These are phyloP conservation scores for Curvularia lunata DNA, from an alignment of 2,329 filamentous ascomycete genomes.

Conservation along the genomic window DNA sequence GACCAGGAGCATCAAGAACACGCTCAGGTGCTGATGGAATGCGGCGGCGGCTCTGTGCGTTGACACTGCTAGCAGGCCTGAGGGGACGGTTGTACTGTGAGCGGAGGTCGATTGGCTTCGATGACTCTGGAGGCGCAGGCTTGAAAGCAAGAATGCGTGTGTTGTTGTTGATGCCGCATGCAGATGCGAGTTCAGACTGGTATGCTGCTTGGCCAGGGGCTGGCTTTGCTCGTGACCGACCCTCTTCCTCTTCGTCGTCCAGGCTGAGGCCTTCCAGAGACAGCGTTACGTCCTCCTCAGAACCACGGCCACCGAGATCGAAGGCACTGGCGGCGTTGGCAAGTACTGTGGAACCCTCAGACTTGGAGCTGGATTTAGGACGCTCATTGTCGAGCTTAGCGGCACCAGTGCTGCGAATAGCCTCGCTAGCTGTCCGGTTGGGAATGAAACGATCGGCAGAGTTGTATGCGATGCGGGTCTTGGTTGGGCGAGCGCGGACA, in stretches of 20 bases:
- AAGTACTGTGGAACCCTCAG: conserved; percentile 76
- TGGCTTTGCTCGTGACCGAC: conserved; percentile 72
- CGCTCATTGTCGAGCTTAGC: conserved; percentile 74
- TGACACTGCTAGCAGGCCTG: conserved; percentile 73
- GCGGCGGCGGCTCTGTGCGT: conserved; percentile 87
- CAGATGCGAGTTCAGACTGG: conserved; percentile 86
- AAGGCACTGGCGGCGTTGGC: conserved; percentile 74
- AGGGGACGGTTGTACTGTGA: conserved; percentile 98
- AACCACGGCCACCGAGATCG: conserved; percentile 65
- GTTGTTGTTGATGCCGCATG: conserved; percentile 91
- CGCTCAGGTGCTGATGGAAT: conserved; percentile 95
- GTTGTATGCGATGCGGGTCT: conserved; percentile 61
- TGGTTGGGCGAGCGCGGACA: conserved; percentile 44
- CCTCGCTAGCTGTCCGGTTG: conserved; percentile 88
- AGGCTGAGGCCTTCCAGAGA: conserved; percentile 82
- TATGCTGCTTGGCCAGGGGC: conserved; percentile 90
- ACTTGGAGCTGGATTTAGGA: conserved; percentile 72
- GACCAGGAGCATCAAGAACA: conserved; percentile 91
- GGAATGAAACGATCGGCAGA: conserved; percentile 93
- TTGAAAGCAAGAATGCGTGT: conserved; percentile 98
- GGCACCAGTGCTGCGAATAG: conserved; percentile 79
- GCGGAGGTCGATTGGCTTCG: conserved; percentile 95
- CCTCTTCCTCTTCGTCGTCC: conserved; percentile 70
- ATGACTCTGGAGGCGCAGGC: conserved; percentile 96
- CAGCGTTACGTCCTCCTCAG: conserved; percentile 73